Conservation (phyloP, 805 yeast species). For the Pichia rugopelliculosa region DNA sequence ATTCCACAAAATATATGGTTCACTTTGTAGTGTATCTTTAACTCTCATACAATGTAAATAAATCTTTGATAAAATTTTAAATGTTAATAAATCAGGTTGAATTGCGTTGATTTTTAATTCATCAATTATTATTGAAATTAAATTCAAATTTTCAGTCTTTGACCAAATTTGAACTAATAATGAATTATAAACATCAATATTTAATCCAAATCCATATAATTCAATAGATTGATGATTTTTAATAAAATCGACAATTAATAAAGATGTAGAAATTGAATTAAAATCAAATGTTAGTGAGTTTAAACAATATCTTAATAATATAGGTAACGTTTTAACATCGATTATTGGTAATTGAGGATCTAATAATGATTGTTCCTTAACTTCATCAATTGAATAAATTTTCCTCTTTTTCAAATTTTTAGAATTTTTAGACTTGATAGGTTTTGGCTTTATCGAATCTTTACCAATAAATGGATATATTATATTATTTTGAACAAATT, state of each 20-base stretch:
- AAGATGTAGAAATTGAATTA: constrained; percentile 22
- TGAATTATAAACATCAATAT: constrained; percentile 25
- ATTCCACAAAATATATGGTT: constrained; percentile 26
- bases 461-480: constrained; percentile 6
- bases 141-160: constrained; percentile 21
- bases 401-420: background rate
- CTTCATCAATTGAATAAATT: constrained; percentile 4
- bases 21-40: constrained; percentile 14
- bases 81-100: constrained; percentile 24
- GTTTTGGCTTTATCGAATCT: background rate
- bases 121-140: constrained; percentile 19
- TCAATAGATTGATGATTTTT: constrained; percentile 23
- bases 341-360: constrained; percentile 20
- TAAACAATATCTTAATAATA: constrained; percentile 22
- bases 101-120: constrained; percentile 27
- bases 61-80: constrained; percentile 19
- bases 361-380: constrained; percentile 6
- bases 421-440: background rate
- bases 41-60: constrained; percentile 26
- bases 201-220: constrained; percentile 27
- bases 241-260: constrained; percentile 17
- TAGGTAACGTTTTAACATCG: constrained; percentile 21
- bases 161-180: constrained; percentile 24
- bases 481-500: constrained; percentile 16
- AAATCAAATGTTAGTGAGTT: constrained; percentile 27